Percentiles rank a stretch among this genome's conserved stretches.
Conservation (phyloP, 176 grass and related monocot genomes). For the Lolium multiflorum region DNA sequence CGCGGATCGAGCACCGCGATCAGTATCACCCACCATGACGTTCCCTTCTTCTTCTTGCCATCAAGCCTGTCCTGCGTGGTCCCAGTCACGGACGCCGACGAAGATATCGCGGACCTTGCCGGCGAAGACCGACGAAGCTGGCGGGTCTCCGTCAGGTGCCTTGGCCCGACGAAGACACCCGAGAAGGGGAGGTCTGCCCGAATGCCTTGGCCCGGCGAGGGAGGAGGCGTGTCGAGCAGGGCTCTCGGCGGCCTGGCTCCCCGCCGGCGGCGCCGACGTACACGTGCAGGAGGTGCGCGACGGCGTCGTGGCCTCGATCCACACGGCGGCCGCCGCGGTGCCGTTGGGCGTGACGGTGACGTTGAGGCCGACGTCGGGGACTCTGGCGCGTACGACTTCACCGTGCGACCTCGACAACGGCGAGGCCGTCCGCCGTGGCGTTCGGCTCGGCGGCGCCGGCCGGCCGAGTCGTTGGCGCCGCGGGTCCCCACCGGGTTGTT, state of each 20-base stretch:
- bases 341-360: conserved; percentile 37
- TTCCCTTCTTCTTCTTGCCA: background rate
- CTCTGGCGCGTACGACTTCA: conserved; percentile 7
- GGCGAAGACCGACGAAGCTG: conserved; percentile 38
- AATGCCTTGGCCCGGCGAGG: background rate
- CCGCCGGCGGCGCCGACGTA: background rate
- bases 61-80: conserved; percentile 12
- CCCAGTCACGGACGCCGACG: conserved; percentile 27
- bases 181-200: background rate
- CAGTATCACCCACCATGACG: conserved; percentile 29
- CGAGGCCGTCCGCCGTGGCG: background rate
- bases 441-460: background rate
- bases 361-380: conserved; percentile 34
- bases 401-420: background rate
- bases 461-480: background rate
- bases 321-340: background rate
- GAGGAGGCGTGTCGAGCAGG: background rate
- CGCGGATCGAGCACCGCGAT: conserved; percentile 22
- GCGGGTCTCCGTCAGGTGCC: conserved; percentile 5
- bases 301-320: conserved; percentile 41
- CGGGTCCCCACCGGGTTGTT: background rate
- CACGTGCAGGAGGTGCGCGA: conserved; percentile 7
- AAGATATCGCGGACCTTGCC: background rate
- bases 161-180: conserved; percentile 13
- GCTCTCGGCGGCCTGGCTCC: background rate